A percentile compares a stretch with the other conserved stretches of the same genome.
Evolutionary conservation across 495 filamentous ascomycete species (phyloP).

Genomic region (Penicillium cinerascens): DNA sequence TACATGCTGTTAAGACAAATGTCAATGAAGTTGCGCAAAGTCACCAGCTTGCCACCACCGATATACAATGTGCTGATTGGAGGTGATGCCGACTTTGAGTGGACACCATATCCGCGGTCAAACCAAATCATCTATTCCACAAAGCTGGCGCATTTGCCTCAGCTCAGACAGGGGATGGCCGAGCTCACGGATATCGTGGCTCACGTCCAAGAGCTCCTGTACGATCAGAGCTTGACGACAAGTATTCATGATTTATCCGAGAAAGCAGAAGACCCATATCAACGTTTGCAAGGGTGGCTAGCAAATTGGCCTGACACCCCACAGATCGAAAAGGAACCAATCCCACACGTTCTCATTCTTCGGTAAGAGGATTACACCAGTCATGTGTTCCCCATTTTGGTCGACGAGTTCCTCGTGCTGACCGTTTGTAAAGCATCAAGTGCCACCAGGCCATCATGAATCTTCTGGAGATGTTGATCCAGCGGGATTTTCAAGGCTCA

Average conservation of each 20-base stretch:
- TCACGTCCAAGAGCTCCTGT: conserved; percentile 28
- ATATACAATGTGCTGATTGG: conserved; percentile 13
- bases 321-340: conserved; percentile 19
- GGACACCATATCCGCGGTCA: conserved; percentile 41
- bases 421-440: conserved; percentile 24
- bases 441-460: conserved; percentile 26
- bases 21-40: conserved; percentile 29
- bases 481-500: conserved; percentile 10
- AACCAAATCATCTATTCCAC: conserved; percentile 28
- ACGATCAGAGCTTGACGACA: conserved; percentile 18
- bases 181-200: conserved; percentile 25
- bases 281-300: conserved; percentile 28
- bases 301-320: conserved; percentile 20
- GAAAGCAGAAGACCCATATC: conserved; percentile 19
- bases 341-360: conserved; percentile 36
- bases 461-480: conserved; percentile 24
- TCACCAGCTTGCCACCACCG: conserved; percentile 19
- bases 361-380: conserved; percentile 27
- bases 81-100: conserved; percentile 23
- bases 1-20: conserved; percentile 26
- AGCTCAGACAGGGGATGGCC: conserved; percentile 22
- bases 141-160: conserved; percentile 32
- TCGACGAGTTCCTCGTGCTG: conserved; percentile 2
- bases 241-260: conserved; percentile 18
- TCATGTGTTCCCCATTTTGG: neutral